Evolutionary conservation across 257 asterid species (phyloP).

Genomic region (Solanum commersonii): DNA sequence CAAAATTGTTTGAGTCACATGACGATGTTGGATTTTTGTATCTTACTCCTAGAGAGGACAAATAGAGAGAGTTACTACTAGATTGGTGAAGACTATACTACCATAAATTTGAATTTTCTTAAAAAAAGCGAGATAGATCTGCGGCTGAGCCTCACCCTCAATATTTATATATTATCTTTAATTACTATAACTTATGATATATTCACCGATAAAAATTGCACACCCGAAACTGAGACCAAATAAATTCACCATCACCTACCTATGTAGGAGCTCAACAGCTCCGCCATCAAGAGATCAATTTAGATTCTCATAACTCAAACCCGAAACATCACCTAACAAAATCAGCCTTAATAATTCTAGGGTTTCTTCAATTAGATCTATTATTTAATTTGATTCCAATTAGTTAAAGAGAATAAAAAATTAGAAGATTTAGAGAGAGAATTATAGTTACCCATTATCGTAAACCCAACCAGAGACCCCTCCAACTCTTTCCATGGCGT

Average conservation of each 20-base stretch:
- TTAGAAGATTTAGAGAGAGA: neutral
- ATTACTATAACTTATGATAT: too few relatives aligned
- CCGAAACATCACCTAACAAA: neutral
- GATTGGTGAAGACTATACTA: neutral
- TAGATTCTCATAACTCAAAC: neutral
- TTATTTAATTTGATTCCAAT: neutral
- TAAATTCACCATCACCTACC: neutral
- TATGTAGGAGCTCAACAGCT: neutral
- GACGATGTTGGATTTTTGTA: too few relatives aligned
- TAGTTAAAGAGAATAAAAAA: neutral
- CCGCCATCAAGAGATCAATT: neutral
- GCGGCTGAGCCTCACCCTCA: too few relatives aligned
- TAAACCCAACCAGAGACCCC: slow-evolving; percentile 12
- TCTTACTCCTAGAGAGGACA: neutral
- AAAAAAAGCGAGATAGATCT: neutral
- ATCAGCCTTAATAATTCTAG: neutral
- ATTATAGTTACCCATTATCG: neutral
- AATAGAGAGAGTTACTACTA: neutral
- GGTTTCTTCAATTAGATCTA: neutral
- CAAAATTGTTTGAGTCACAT: too few relatives aligned
- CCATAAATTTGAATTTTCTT: neutral
- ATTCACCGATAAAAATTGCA: too few relatives aligned
- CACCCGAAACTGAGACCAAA: neutral
- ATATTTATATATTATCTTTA: neutral
- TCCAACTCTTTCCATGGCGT: slow-evolving; percentile 24